phyloP scores from a whole-genome alignment of 2,329 filamentous ascomycete genomes.

The Dryadomyces quercus-mongolicae region DNA sequence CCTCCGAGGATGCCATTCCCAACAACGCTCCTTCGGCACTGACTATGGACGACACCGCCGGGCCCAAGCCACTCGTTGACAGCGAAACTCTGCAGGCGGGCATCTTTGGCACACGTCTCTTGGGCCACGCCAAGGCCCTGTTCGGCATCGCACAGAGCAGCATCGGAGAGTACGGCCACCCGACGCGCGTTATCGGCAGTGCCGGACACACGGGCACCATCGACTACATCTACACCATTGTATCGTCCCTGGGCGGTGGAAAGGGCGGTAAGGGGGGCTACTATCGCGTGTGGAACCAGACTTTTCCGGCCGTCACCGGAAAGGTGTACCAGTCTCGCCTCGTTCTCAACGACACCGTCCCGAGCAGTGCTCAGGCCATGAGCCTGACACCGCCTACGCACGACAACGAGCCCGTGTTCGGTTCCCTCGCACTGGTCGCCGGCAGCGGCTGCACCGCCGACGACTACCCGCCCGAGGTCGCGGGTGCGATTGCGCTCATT shows the following conservation, averaged over 20 bases:
- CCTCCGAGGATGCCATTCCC: background rate
- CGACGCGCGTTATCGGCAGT: conserved; percentile 60
- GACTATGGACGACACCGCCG: background rate
- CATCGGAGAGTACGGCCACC: conserved; percentile 50
- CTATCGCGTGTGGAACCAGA: conserved; percentile 51
- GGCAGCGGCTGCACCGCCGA: conserved; percentile 50
- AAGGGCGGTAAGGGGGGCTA: conserved; percentile 24
- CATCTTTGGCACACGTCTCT: conserved; percentile 43
- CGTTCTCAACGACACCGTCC: conserved; percentile 39
- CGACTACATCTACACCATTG: conserved; percentile 45
- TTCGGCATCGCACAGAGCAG: conserved; percentile 49
- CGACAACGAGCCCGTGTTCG: conserved; percentile 45
- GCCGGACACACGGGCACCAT: conserved; percentile 52
- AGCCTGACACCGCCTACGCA: conserved; percentile 55
- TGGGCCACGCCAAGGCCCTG: conserved; percentile 46
- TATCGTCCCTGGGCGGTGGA: conserved; percentile 36
- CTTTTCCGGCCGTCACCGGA: conserved; percentile 50
- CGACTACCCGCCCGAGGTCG: conserved; percentile 49
- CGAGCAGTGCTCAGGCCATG: conserved; percentile 42
- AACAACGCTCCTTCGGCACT: background rate
- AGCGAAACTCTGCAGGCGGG: conserved; percentile 42
- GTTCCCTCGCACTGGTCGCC: conserved; percentile 44
- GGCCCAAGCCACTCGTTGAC: conserved; percentile 20
- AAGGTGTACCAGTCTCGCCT: conserved; percentile 47
- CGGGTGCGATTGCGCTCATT: conserved; percentile 58